Percentiles rank a stretch among this genome's conserved stretches.
Conservation (phyloP, 2,329 filamentous ascomycete genomes). For the Penicillium aurantiogriseum region DNA sequence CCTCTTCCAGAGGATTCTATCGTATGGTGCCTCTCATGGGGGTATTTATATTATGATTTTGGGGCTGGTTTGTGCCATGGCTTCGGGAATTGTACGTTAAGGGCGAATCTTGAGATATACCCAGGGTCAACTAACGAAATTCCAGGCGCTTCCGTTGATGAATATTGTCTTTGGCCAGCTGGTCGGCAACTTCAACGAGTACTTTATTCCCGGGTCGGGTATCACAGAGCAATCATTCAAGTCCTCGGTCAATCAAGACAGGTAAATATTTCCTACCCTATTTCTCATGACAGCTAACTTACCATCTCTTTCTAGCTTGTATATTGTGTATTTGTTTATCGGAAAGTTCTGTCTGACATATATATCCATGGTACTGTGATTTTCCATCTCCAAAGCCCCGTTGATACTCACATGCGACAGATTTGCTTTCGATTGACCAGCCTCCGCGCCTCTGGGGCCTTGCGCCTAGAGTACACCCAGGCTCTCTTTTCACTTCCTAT, state of each 20-base stretch:
- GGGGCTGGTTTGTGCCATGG: conserved; percentile 19
- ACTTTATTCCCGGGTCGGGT: conserved; percentile 46
- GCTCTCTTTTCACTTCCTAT: conserved; percentile 53
- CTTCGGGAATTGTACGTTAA: conserved; percentile 13
- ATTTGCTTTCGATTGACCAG: conserved; percentile 50
- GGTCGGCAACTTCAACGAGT: conserved; percentile 57
- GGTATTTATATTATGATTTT: conserved; percentile 18
- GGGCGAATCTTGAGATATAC: not conserved
- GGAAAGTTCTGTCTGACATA: conserved; percentile 57
- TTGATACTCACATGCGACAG: not conserved
- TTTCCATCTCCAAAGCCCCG: not conserved
- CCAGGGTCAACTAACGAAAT: too few relatives aligned
- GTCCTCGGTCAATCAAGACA: conserved; percentile 46
- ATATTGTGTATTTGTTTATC: conserved; percentile 59
- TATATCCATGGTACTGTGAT: conserved; percentile 49
- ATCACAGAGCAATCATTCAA: conserved; percentile 51
- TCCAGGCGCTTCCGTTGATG: conserved; percentile 51
- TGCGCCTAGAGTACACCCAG: conserved; percentile 52
- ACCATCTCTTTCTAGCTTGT: conserved; percentile 43
- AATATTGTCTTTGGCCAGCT: conserved; percentile 58
- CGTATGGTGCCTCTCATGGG: conserved; percentile 17
- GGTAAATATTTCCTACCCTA: not conserved
- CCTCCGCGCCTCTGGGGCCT: conserved; percentile 50
- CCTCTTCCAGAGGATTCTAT: conserved; percentile 22
- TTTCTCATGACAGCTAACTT: not conserved